phyloP scores from a whole-genome alignment of 2,329 filamentous ascomycete species.

The Ciborinia camelliae region DNA sequence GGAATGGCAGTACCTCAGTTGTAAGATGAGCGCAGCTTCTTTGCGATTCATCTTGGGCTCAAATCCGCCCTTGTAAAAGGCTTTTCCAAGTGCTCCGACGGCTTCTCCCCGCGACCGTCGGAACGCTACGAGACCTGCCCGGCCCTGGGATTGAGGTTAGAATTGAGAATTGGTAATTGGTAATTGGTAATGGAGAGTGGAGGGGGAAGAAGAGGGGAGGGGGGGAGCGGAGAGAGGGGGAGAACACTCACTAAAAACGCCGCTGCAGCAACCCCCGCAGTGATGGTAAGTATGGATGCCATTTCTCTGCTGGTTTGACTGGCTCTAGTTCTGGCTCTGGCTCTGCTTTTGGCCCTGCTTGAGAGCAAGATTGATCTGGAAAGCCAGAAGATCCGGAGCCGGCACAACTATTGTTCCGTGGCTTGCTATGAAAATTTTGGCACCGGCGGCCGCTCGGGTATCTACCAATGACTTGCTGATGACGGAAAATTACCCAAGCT shows the following conservation, averaged over 20 bases:
- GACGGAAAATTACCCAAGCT: no score
- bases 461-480: no score
- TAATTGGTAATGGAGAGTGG: slow-evolving; percentile 16
- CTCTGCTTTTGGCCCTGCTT: no score
- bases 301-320: slow-evolving; percentile 41
- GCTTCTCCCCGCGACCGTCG: slow-evolving; percentile 73
- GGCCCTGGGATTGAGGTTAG: slow-evolving; percentile 57
- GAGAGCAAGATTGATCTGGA: no score
- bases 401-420: no score
- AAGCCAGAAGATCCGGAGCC: no score
- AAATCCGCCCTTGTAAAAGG: slow-evolving; percentile 99
- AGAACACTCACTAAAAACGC: slow-evolving; percentile 57
- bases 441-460: no score
- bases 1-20: slow-evolving; percentile 68
- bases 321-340: no score
- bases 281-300: slow-evolving; percentile 57
- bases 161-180: not conserved
- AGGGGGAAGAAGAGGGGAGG: slow-evolving; percentile 17
- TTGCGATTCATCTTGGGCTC: slow-evolving; percentile 89
- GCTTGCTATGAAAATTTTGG: no score
- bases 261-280: slow-evolving; percentile 59
- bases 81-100: slow-evolving; percentile 76
- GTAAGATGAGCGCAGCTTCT: slow-evolving; percentile 86
- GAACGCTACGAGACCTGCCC: slow-evolving; percentile 86
- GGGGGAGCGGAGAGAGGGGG: slow-evolving; percentile 18